Conservation (phyloP, 2,329 filamentous ascomycete species). For the Botrytis galanthina region DNA sequence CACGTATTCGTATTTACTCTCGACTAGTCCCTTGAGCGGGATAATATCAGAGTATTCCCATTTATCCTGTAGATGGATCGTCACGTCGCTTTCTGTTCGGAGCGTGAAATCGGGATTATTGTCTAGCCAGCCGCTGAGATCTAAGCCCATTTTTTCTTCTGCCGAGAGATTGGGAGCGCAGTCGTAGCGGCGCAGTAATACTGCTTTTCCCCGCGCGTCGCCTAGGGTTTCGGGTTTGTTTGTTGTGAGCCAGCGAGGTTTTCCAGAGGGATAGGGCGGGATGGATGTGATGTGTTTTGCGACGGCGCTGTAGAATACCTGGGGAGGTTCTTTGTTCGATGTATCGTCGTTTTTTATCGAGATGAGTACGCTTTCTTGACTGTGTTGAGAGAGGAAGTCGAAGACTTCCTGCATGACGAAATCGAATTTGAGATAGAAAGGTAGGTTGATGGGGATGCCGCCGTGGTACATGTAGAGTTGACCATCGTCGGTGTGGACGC, state of each 20-base stretch:
- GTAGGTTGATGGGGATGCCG: conserved; percentile 67
- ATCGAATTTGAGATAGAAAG: conserved; percentile 59
- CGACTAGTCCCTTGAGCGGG: conserved; percentile 42
- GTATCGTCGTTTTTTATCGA: conserved; percentile 64
- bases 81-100: conserved; percentile 40
- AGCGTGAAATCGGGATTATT: conserved; percentile 60
- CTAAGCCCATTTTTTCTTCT: conserved; percentile 39
- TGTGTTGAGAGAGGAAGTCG: conserved; percentile 57
- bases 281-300: conserved; percentile 53
- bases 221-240: conserved; percentile 59
- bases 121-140: conserved; percentile 56
- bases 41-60: conserved; percentile 44
- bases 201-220: conserved; percentile 62
- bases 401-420: conserved; percentile 57
- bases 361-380: conserved; percentile 64
- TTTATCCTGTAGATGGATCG: conserved; percentile 48
- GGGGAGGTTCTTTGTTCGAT: conserved; percentile 57
- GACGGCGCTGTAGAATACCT: conserved; percentile 44
- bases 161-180: conserved; percentile 43
- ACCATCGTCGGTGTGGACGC: conserved; percentile 50
- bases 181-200: conserved; percentile 64
- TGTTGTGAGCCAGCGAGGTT: conserved; percentile 59
- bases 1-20: conserved; percentile 43
- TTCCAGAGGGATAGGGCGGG: conserved; percentile 34
- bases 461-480: conserved; percentile 67